phyloP scores from a whole-genome alignment of 2,329 filamentous ascomycete genomes.

The Hymenoscyphus infarciens region DNA sequence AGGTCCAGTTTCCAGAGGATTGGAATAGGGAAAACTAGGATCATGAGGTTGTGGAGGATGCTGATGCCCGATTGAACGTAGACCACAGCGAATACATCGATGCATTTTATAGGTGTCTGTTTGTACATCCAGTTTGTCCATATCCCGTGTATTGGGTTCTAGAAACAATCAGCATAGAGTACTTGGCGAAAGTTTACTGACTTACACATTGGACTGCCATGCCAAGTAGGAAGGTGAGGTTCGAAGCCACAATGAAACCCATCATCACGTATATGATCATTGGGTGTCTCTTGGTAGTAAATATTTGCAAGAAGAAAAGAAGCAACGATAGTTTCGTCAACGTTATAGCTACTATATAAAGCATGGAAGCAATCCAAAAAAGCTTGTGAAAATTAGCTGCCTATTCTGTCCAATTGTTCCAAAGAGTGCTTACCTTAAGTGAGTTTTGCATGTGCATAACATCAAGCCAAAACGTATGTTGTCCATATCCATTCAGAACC shows the following conservation, averaged over 20 bases:
- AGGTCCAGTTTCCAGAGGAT: constrained; percentile 60
- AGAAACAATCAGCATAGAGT: neutral
- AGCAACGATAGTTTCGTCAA: constrained; percentile 11
- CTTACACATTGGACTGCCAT: constrained; percentile 3
- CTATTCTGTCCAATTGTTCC: neutral
- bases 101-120: constrained; percentile 42
- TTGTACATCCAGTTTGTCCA: constrained; percentile 23
- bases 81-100: constrained; percentile 60
- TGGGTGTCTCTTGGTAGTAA: neutral
- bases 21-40: constrained; percentile 62
- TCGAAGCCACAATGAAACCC: neutral
- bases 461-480: neutral
- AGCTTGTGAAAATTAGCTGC: neutral
- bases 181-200: neutral
- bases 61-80: constrained; percentile 62
- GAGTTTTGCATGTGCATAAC: neutral
- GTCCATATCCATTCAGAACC: neutral
- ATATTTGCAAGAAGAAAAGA: constrained; percentile 7
- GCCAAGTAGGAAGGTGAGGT: constrained; percentile 2
- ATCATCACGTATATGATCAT: constrained; percentile 2
- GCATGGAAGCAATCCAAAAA: constrained; percentile 1
- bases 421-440: neutral
- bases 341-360: constrained; percentile 2
- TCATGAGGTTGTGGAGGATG: constrained; percentile 49
- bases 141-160: constrained; percentile 12